Base-by-base conservation (phyloP, 2,329 filamentous ascomycete genomes). In the Colletotrichum sp. region DNA sequence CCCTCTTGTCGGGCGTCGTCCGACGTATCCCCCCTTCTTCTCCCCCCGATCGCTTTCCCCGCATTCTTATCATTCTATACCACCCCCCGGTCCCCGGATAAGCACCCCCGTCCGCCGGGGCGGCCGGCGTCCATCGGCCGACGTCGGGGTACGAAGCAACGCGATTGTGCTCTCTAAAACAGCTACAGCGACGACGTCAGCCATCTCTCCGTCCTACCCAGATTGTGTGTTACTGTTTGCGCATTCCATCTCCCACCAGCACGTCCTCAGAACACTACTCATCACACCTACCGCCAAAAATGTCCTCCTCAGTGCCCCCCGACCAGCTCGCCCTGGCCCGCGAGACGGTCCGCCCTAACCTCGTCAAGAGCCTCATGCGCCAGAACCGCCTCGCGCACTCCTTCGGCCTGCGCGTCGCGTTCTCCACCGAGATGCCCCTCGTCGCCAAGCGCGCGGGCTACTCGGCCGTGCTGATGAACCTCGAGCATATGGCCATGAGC, bases 361-460 rank as follows among this genome's bases (percentile, higher is more conserved):
- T 73, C 30, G 71, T 63, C 30, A 73, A 73, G n/a, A 26, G 28
- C 18, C 58, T 69, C 30, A 69, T 68, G 70, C 55, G 21, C 55
- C 14, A 34, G 8, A 72, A 72, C 63, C 48, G 21, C 13, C 63
- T 72, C 36, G 70, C 70, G 21, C 63, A 62, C 55, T 72, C 70
- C 36, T 68, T 72, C 30, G 70, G 70, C 55, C 70, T 72, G 8
- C 70, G 70, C 36, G 64, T 72, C 36, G 70, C 70, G 21, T 72
- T 72, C 36, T 72, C 70, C n/a, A 72, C 70, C 36, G 70, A 72
- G 38, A 72, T 72, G 70, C 70, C 63, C 36, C 63, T 72, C 34
- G 55, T 72, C 26, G 70, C 70, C n/a, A 72, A 61, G 34, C 70
- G 63, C 55, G 55, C 63, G 28, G 70, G 70, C 0, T 69, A 72